A percentile compares a stretch with the other conserved stretches of the same genome.
Conservation (phyloP, 1,284 basidiomycete species). For the Heimioporus retisporus region DNA sequence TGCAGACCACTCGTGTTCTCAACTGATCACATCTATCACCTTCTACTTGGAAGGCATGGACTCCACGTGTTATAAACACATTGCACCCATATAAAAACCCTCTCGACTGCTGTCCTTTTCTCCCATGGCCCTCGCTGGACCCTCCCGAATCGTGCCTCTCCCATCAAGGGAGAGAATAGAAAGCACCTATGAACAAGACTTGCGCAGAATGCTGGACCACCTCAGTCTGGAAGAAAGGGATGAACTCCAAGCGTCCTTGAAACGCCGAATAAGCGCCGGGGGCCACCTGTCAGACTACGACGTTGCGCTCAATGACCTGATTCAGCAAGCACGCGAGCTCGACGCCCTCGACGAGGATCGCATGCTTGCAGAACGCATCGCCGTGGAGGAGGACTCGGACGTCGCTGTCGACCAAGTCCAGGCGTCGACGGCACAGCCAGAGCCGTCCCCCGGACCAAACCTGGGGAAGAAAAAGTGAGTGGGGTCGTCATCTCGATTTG, state of each 20-base stretch:
- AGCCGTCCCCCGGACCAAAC: background rate
- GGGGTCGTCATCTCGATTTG: background rate
- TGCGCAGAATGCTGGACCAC: conserved; percentile 27
- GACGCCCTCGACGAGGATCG: conserved; percentile 29
- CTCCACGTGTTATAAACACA: too few species aligned
- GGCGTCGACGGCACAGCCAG: background rate
- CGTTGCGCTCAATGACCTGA: conserved; percentile 36
- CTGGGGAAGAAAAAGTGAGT: too few species aligned
- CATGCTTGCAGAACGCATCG: conserved; percentile 29
- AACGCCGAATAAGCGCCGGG: conserved; percentile 14
- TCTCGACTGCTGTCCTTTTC: conserved; percentile 1
- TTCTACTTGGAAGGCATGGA: too few species aligned
- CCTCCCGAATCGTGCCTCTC: conserved; percentile 24
- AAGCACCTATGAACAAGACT: conserved; percentile 37
- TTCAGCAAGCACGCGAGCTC: conserved; percentile 36
- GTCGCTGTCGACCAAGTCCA: background rate
- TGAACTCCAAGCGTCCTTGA: conserved; percentile 26
- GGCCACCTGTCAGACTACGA: conserved; percentile 32
- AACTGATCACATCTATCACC: too few species aligned
- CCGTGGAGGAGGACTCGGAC: conserved; percentile 23
- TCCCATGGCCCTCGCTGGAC: conserved; percentile 39
- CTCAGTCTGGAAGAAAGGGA: conserved; percentile 34
- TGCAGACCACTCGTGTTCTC: too few species aligned
- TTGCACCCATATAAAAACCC: conserved; percentile 1
- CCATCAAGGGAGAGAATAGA: background rate